Conservation (phyloP, 208 protist genomes). For the Leishmania aethiopica region DNA sequence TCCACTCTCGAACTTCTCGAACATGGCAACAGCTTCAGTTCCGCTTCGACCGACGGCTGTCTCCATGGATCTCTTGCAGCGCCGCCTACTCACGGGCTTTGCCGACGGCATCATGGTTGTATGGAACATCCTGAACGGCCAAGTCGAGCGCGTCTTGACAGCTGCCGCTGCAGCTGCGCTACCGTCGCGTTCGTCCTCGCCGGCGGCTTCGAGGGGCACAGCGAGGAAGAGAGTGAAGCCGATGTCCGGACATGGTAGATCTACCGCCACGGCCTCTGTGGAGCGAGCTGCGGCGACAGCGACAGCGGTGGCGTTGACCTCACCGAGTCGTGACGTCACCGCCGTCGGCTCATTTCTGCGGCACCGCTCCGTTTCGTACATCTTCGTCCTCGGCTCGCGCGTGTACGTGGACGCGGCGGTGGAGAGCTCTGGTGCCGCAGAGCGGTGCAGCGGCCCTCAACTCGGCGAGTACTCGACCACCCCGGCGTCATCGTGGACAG, state of each 20-base stretch:
- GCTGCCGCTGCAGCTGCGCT: background rate
- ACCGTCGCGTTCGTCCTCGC: conserved; percentile 1
- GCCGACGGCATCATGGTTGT: conserved; percentile 73
- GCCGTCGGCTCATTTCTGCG: conserved; percentile 72
- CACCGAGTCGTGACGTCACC: conserved; percentile 49
- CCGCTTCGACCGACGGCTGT: conserved; percentile 47
- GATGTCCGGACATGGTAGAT: background rate
- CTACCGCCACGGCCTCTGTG: background rate
- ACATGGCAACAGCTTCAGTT: conserved; percentile 59
- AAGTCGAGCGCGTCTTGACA: conserved; percentile 43
- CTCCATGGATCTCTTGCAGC: conserved; percentile 61
- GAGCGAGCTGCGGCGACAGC: background rate
- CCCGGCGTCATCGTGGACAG: conserved; percentile 48
- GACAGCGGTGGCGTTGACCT: background rate
- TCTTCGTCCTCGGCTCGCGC: conserved; percentile 54
- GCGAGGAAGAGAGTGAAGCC: background rate
- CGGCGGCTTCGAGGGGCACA: background rate
- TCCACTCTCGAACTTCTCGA: conserved; percentile 79
- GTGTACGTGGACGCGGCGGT: conserved; percentile 43
- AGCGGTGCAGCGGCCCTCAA: conserved; percentile 33
- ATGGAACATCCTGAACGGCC: conserved; percentile 86
- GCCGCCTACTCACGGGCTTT: conserved; percentile 81
- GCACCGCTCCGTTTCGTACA: conserved; percentile 58
- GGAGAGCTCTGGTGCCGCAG: background rate
- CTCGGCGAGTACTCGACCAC: conserved; percentile 69